These are phyloP conservation scores for Intubia oerlemansii DNA, from an alignment of 2,329 filamentous ascomycete genomes.

Conservation along the genomic window DNA sequence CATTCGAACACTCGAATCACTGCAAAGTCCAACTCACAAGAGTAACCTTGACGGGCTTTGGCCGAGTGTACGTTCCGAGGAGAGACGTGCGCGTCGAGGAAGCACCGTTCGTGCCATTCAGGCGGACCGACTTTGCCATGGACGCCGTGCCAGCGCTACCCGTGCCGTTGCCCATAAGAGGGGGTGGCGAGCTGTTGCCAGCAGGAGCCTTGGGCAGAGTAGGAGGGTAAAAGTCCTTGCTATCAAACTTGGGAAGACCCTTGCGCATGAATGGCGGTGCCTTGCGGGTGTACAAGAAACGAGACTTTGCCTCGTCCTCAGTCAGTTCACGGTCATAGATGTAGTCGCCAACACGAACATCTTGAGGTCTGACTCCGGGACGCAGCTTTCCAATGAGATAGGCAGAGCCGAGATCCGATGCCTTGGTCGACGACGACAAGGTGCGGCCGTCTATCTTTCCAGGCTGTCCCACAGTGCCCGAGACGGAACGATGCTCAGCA, in stretches of 20 bases:
- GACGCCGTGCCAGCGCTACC: too few relatives aligned
- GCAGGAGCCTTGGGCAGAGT: too few relatives aligned
- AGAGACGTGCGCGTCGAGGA: too few relatives aligned
- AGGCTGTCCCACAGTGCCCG: too few relatives aligned
- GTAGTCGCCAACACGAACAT: constrained; percentile 24
- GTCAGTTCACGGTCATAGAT: constrained; percentile 34
- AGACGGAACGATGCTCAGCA: too few relatives aligned
- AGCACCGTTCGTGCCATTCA: too few relatives aligned
- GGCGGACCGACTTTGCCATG: too few relatives aligned
- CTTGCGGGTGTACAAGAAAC: constrained; percentile 38
- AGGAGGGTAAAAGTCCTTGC: constrained; percentile 44
- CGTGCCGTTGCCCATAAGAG: too few relatives aligned
- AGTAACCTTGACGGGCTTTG: constrained; percentile 7
- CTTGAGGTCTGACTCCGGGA: constrained; percentile 19
- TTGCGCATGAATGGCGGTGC: constrained; percentile 26
- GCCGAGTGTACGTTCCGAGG: too few relatives aligned
- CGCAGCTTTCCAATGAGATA: constrained; percentile 34
- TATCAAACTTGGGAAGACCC: constrained; percentile 41
- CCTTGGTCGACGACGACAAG: constrained; percentile 4
- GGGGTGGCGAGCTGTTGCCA: too few relatives aligned
- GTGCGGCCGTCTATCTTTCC: too few relatives aligned
- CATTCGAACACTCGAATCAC: too few relatives aligned
- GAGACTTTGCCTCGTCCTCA: constrained; percentile 34
- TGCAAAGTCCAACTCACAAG: constrained; percentile 6
- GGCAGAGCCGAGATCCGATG: constrained; percentile 14